Percentiles rank a stretch among this genome's conserved stretches.
Evolutionary conservation across 2,329 filamentous ascomycete genomes (phyloP).

Genomic region (Didymella pinodella): DNA sequence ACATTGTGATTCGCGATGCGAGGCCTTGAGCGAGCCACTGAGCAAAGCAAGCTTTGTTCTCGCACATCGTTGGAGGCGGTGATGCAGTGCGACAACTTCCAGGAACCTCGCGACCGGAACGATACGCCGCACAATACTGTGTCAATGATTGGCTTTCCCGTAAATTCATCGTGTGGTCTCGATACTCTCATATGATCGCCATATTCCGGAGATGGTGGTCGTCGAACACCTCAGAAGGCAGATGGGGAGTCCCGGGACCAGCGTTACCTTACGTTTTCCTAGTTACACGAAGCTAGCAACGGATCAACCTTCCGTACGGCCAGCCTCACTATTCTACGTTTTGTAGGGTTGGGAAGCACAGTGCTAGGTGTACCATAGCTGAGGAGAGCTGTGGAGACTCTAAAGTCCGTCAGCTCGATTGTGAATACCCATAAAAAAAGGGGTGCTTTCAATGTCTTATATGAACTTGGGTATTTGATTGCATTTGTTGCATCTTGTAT

Average conservation of each 20-base stretch:
- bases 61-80: neutral
- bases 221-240: slow-evolving; percentile 3
- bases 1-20: neutral
- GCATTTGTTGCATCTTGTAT: slow-evolving; percentile 25
- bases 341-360: neutral
- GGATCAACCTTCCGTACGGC: neutral
- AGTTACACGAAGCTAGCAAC: neutral
- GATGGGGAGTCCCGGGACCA: slow-evolving; percentile 10
- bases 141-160: neutral
- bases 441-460: neutral
- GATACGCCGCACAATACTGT: neutral
- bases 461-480: slow-evolving; percentile 21
- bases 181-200: neutral
- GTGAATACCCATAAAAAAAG: neutral
- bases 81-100: neutral
- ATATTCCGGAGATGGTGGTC: neutral
- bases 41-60: neutral
- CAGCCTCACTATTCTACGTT: neutral
- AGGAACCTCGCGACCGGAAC: neutral
- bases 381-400: neutral
- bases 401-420: neutral
- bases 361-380: neutral
- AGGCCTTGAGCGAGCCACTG: no score
- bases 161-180: neutral
- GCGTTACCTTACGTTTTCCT: neutral